phyloP scores from a whole-genome alignment of 176 grass and related monocot genomes.

The Aegilops speltoides region DNA sequence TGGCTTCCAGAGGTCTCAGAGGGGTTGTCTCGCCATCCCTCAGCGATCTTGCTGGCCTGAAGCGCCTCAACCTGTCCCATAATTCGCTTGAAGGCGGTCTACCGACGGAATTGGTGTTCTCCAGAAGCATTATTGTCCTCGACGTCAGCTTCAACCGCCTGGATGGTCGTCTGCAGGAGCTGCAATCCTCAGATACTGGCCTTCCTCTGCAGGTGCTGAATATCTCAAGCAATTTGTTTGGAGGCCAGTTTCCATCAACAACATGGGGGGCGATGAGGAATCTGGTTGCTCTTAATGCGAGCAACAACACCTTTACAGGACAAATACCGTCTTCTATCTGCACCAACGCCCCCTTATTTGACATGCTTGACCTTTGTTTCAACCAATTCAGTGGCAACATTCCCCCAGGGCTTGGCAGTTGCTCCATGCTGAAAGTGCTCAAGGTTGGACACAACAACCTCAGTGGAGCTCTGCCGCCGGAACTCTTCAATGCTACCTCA shows the following conservation, averaged over 20 bases:
- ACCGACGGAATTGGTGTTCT: conserved; percentile 44
- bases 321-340: conserved; percentile 58
- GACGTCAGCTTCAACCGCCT: conserved; percentile 79
- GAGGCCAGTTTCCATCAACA: conserved; percentile 40
- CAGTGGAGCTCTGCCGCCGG: conserved; percentile 44
- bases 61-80: conserved; percentile 57
- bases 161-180: conserved; percentile 28
- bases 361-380: conserved; percentile 47
- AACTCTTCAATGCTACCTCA: conserved; percentile 52
- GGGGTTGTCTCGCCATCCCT: conserved; percentile 47
- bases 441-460: conserved; percentile 58
- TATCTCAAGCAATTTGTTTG: conserved; percentile 69
- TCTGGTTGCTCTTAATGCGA: conserved; percentile 65
- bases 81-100: conserved; percentile 45
- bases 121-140: conserved; percentile 42
- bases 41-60: conserved; percentile 46
- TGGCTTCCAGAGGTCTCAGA: conserved; percentile 50
- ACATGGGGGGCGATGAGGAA: conserved; percentile 38
- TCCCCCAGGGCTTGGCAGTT: conserved; percentile 52
- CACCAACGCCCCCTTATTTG: conserved; percentile 36
- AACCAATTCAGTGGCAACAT: conserved; percentile 58
- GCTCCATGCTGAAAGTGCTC: conserved; percentile 54
- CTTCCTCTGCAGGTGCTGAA: conserved; percentile 65
- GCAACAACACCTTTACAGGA: conserved; percentile 77
- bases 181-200: neutral